Evolutionary conservation across 805 yeast species (phyloP), one percentile per base, ranked within the genome.

Genomic region (Zygotorulaspora sp.): DNA sequence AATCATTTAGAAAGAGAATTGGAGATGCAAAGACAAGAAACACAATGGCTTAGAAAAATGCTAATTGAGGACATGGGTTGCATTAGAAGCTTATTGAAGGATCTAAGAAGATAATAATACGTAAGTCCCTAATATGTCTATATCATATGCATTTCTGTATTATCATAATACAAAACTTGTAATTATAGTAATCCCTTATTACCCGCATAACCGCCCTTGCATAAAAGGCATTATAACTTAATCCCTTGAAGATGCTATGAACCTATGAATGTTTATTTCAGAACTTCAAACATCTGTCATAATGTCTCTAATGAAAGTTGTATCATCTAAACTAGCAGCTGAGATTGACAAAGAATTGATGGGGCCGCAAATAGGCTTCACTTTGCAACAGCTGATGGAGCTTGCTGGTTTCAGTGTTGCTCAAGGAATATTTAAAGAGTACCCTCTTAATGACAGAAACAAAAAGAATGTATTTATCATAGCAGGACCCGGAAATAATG

Each of bases 381-480:
- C 63, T 9, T 36, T 53, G 21, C 53, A 60, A 31, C 63, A 56
- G 34, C 35, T 72, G 65, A 92, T 92, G 98, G 98, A 92, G 62
- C 69, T 92, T 29, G 98, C 98, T 0, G 98, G 98, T 0, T 70
- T 89, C 19, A 78, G 96, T 2, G 97, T 90, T 7, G 97, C 98
- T 4, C 85, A 87, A 52, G 85, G 95, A 1, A 73, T 89, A 2
- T 78, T 75, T 53, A 73, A 70, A 34, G 70, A 78, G 23, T 85
- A 74, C 48, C 94, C 95, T 5, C 25, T 47, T 6, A 35, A 37
- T 16, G 22, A 28, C 3, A 1, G 30, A 38, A 6, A 21, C 18
- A 39, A 57, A 9, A 66, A 66, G 30, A 61, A 66, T 25, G 80
- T 88, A 1, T 64, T 89, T 28, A 73, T 92, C 1, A 67, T 92